These are phyloP conservation scores for Austroboletus rostrupii DNA, from an alignment of 1,284 basidiomycete genomes.

Conservation along the genomic window DNA sequence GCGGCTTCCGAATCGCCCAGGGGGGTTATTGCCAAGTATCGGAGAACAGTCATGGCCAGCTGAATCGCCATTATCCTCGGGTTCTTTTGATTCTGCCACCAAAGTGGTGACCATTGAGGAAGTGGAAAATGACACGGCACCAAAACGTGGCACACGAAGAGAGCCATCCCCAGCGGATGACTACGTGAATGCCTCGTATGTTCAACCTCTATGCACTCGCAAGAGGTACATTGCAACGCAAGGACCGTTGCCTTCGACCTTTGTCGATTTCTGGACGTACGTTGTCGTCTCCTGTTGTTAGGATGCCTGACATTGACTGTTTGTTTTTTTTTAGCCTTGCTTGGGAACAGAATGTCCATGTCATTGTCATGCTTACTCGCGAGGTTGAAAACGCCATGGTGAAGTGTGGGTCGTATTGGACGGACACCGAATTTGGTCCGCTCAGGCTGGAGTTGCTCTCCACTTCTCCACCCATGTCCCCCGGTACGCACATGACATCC, in stretches of 20 bases:
- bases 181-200: conserved; percentile 91
- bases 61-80: conserved; percentile 3
- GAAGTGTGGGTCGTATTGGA: conserved; percentile 94
- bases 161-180: conserved; percentile 55
- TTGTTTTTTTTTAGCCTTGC: conserved; percentile 50
- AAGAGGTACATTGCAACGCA: conserved; percentile 94
- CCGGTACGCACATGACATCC: conserved; percentile 5
- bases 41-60: conserved; percentile 12
- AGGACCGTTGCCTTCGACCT: conserved; percentile 89
- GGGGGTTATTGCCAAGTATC: conserved; percentile 16
- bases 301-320: conserved; percentile 6
- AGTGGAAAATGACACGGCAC: neutral
- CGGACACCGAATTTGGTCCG: conserved; percentile 66
- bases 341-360: conserved; percentile 79
- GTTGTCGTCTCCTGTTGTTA: conserved; percentile 30
- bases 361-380: conserved; percentile 87
- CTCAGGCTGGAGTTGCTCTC: conserved; percentile 62
- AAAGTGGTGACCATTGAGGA: neutral
- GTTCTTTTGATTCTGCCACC: neutral
- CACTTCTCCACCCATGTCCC: conserved; percentile 44
- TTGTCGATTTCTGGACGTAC: conserved; percentile 93
- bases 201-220: conserved; percentile 79
- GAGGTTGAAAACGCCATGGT: conserved; percentile 85
- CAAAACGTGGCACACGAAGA: conserved; percentile 1
- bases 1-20: conserved; percentile 19